Evolutionary conservation across 1,284 basidiomycete species (phyloP), one percentile per base, ranked within the genome.

Genomic region (Cutaneotrichosporon mucoides): DNA sequence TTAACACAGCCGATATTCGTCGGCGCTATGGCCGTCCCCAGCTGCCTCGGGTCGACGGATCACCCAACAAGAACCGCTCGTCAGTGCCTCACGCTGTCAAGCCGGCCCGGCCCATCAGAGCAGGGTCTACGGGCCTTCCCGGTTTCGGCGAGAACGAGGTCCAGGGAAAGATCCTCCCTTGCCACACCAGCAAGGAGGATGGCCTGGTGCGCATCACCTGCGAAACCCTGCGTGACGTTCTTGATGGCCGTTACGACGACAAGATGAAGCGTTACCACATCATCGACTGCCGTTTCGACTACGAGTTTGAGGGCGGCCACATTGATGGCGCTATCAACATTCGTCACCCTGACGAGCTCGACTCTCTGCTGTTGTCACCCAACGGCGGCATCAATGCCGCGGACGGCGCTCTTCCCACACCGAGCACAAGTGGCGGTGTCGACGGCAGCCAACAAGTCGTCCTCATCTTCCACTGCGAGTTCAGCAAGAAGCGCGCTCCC

Each of bases 381-480:
- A 70, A 70, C 2, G 57, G 62, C 4, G 79, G 80, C 15, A 80
- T 85, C 51, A 76, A 81, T 59, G 62, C 70, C 36, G 65, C 61
- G 12, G 61, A 68, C 37, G 61, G 74, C 52, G 72, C 77, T 56
- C 86, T 87, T 69, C 92, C 93, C 5, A 77, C 71, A 52, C 88
- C 91, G 1, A 90, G 88, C 57, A 84, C 88, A 59, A 95, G 92
- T 73, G 90, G 92, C 16, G 87, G 92, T 64, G 60, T 74, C 0
- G 73, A 75, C 24, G 71, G 72, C 13, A 68, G 79, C 2, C 79
- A 79, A 57, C 86, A 96, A 90, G 82, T 91, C 84, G 82, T 99
- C 15, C 79, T 99, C 51, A 84, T 99, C 59, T 98, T 99, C 82
- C 95, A 99, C 77, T 99, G 95, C 82, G 95, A 99, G 80, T 98